Evolutionary conservation across 1,139 yeast species (phyloP).

Genomic region (Groenewaldozyma auringiensis): DNA sequence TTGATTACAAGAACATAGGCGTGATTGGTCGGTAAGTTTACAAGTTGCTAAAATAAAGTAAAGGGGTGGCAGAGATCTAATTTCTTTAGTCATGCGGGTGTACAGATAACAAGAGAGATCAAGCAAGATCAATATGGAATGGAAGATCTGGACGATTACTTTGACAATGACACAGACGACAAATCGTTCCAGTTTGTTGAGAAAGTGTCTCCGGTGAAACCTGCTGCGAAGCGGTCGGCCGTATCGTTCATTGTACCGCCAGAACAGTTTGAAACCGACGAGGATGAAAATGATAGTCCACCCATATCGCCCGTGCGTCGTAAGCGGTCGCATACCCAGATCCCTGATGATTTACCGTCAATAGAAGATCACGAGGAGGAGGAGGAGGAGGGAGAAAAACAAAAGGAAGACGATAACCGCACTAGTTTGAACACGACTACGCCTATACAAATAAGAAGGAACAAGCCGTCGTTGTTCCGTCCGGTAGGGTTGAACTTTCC

Average conservation of each 20-base stretch:
- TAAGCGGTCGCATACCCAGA: not conserved
- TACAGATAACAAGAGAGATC: slow-evolving; percentile 44
- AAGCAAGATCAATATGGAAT: slow-evolving; percentile 60
- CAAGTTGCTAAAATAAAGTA: not conserved
- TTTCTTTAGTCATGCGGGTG: slow-evolving; percentile 37
- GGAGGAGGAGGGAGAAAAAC: not conserved
- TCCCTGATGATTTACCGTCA: not conserved
- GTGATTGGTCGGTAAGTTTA: not conserved
- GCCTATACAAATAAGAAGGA: not conserved
- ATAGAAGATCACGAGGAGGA: not conserved
- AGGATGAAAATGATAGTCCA: not conserved
- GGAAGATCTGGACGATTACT: slow-evolving; percentile 77
- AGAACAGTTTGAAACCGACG: not conserved
- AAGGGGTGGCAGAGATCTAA: not conserved
- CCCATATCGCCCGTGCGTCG: not conserved
- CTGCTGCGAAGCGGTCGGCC: not conserved
- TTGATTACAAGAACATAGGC: not conserved
- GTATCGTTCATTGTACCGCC: not conserved
- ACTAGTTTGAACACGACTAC: not conserved
- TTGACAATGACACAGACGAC: slow-evolving; percentile 31
- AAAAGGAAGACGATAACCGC: not conserved
- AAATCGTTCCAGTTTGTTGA: not conserved
- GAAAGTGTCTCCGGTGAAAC: not conserved
- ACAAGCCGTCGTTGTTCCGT: not conserved
- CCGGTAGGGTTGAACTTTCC: not conserved